These are phyloP conservation scores for Helichrysum umbraculigerum DNA, from an alignment of 129 eudicot species.

Conservation along the genomic window DNA sequence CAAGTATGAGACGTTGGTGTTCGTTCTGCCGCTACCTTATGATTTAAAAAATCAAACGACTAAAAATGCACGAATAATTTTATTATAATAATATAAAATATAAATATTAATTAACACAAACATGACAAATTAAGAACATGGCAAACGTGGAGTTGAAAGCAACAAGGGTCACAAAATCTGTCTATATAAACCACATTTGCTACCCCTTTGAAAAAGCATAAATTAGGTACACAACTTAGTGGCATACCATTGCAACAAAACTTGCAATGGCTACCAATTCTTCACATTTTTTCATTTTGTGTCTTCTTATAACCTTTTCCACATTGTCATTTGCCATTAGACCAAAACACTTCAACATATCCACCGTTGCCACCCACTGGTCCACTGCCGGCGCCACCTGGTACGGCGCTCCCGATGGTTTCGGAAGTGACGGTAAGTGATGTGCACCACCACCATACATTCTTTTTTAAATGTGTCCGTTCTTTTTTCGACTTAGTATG, in stretches of 20 bases:
- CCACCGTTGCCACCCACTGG: slow-evolving; percentile 60
- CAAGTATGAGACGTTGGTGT: neutral
- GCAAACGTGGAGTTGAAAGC: slow-evolving; percentile 48
- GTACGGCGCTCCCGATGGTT: slow-evolving; percentile 80
- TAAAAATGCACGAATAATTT: neutral
- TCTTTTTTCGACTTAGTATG: too few species aligned
- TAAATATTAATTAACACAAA: slow-evolving; percentile 5
- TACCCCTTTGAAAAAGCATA: slow-evolving; percentile 18
- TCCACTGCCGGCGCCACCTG: slow-evolving; percentile 75
- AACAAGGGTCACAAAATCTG: slow-evolving; percentile 21
- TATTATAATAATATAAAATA: too few species aligned
- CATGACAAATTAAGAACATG: slow-evolving; percentile 34
- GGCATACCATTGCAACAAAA: neutral
- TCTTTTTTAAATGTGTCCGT: neutral
- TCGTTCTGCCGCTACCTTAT: neutral
- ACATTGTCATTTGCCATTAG: slow-evolving; percentile 42
- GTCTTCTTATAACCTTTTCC: slow-evolving; percentile 30
- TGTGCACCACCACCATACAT: neutral
- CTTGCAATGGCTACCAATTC: slow-evolving; percentile 29
- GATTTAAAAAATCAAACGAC: neutral
- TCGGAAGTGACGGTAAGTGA: slow-evolving; percentile 81
- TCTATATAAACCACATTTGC: slow-evolving; percentile 35
- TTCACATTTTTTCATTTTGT: slow-evolving; percentile 37
- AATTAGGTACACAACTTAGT: slow-evolving; percentile 22
- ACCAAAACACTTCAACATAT: slow-evolving; percentile 51